phyloP scores from a whole-genome alignment of 2,329 filamentous ascomycete species.

The Neurospora crassa region DNA sequence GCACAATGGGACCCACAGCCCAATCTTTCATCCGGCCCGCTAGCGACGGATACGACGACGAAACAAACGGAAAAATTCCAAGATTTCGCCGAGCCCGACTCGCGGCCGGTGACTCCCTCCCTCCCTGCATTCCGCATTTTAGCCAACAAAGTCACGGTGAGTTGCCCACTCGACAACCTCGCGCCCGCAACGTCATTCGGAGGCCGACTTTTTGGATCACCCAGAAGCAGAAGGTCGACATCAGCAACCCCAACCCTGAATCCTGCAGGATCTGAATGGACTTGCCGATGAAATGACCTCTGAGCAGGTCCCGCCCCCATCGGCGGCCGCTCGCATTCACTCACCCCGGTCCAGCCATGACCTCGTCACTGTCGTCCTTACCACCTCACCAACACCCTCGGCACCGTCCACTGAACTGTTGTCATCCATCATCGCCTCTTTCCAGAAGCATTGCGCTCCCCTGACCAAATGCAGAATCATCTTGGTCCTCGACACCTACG shows the following conservation, averaged over 20 bases:
- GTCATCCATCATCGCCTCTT: constrained; percentile 35
- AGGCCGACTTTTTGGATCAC: background rate
- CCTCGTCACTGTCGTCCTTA: constrained; percentile 37
- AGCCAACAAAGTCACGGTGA: background rate
- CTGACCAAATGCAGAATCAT: constrained; percentile 35
- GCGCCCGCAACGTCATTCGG: background rate
- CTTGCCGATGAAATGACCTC: constrained; percentile 1
- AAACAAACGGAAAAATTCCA: background rate
- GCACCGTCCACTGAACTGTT: constrained; percentile 42
- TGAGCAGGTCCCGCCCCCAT: background rate
- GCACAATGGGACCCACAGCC: background rate
- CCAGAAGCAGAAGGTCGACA: background rate
- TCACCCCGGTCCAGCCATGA: constrained; percentile 3
- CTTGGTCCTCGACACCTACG: constrained; percentile 43
- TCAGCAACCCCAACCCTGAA: background rate
- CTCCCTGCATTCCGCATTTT: background rate
- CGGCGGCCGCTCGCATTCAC: background rate
- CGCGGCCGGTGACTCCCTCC: background rate
- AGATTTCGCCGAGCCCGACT: background rate
- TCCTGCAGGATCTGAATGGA: constrained; percentile 1
- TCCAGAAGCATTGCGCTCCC: constrained; percentile 30
- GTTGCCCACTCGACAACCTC: background rate
- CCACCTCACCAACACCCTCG: constrained; percentile 46
- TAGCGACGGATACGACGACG: background rate
- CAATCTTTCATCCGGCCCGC: background rate